These are phyloP conservation scores for Aureobasidium musti DNA, from an alignment of 2,329 filamentous ascomycete species.

Conservation along the genomic window DNA sequence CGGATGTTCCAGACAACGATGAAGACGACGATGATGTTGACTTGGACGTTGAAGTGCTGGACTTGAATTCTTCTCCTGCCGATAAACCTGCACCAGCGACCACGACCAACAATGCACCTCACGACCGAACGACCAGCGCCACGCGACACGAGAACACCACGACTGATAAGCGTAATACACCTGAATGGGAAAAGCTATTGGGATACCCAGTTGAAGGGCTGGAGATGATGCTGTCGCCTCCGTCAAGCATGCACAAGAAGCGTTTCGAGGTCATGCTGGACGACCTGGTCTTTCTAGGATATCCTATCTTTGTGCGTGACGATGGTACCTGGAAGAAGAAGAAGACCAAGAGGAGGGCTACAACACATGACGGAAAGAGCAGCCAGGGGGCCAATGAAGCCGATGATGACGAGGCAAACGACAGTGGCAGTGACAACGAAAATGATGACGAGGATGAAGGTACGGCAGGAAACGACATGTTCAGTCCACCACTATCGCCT, in stretches of 20 bases:
- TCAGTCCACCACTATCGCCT: conserved; percentile 17
- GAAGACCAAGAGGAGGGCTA: conserved; percentile 22
- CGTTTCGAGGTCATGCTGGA: conserved; percentile 81
- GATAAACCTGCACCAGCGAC: conserved; percentile 6
- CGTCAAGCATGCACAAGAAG: conserved; percentile 74
- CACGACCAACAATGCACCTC: not conserved
- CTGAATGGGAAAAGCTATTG: conserved; percentile 67
- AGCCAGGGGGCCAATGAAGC: not conserved
- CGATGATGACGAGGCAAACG: conserved; percentile 3
- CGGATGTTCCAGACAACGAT: conserved; percentile 32
- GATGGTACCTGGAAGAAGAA: conserved; percentile 71
- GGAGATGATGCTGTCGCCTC: conserved; percentile 76
- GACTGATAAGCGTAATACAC: conserved; percentile 21
- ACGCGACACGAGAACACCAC: conserved; percentile 2
- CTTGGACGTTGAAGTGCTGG: conserved; percentile 15
- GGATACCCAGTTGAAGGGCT: conserved; percentile 75
- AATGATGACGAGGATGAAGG: conserved; percentile 16
- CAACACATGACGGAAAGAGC: conserved; percentile 4
- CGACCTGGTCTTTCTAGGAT: conserved; percentile 76
- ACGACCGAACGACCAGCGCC: conserved; percentile 7
- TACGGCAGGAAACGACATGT: not conserved
- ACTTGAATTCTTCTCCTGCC: conserved; percentile 1
- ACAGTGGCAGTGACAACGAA: conserved; percentile 16
- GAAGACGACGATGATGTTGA: conserved; percentile 30
- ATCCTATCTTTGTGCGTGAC: conserved; percentile 78